Conservation (phyloP, 78 protist genomes). For the Cavenderia fasciculata region DNA sequence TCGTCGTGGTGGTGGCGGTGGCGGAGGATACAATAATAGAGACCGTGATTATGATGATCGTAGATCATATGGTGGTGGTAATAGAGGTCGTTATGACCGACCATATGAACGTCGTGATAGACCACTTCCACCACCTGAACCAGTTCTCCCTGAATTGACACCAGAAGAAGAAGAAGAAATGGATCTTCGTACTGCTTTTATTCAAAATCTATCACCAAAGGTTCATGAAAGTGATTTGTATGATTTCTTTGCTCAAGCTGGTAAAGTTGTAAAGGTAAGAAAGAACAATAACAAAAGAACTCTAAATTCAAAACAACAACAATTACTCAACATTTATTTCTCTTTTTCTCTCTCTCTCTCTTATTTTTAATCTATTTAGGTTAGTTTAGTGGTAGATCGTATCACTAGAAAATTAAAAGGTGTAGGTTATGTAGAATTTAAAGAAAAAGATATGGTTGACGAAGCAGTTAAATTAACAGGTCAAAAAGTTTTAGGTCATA, state of each 20-base stretch:
- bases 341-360: too few species aligned
- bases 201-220: slow-evolving; percentile 29
- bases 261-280: slow-evolving; percentile 43
- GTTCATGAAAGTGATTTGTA: slow-evolving; percentile 16
- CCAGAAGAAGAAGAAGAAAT: slow-evolving; percentile 66
- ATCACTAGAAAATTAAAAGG: slow-evolving; percentile 48
- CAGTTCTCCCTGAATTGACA: neutral
- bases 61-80: neutral
- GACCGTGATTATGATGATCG: neutral
- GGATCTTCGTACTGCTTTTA: slow-evolving; percentile 55
- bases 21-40: slow-evolving; percentile 4
- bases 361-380: too few species aligned
- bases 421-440: slow-evolving; percentile 65
- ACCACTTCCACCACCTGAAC: neutral
- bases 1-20: slow-evolving; percentile 20
- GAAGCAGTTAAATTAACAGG: slow-evolving; percentile 18
- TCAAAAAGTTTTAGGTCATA: neutral
- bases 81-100: neutral
- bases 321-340: too few species aligned
- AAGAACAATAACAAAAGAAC: too few species aligned
- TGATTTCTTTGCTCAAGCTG: slow-evolving; percentile 44
- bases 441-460: slow-evolving; percentile 1
- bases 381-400: slow-evolving; percentile 18
- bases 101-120: neutral
- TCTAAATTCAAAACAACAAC: too few species aligned